A percentile compares a stretch with the other conserved stretches of the same genome.
Conservation (phyloP, 306 rosid genomes). For the Clitoria ternatea region DNA sequence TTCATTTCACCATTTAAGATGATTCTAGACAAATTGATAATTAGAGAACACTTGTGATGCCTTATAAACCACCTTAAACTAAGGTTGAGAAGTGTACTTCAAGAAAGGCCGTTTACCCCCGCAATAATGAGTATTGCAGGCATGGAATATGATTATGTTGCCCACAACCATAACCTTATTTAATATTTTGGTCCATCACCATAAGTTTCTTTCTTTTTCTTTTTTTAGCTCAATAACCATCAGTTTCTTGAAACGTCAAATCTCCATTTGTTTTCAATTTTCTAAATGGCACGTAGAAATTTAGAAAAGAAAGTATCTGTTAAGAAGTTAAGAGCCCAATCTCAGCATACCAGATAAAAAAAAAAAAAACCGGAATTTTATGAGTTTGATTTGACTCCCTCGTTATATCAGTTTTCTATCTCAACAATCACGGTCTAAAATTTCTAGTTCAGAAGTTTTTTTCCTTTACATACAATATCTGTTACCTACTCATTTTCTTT, state of each 20-base stretch:
- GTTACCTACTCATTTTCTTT: not conserved
- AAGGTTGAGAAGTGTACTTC: constrained; percentile 7
- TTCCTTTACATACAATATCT: not conserved
- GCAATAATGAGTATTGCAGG: not conserved
- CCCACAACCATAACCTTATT: not conserved
- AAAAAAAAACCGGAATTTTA: not conserved
- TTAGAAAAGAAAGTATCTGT: not conserved
- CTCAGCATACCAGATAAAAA: not conserved
- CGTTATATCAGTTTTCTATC: not conserved
- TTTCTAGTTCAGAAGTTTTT: not conserved
- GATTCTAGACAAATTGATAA: not conserved
- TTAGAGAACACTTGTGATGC: constrained; percentile 13
- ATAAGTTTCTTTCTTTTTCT: too few relatives aligned
- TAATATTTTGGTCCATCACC: too few relatives aligned
- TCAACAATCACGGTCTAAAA: not conserved
- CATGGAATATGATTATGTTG: constrained; percentile 6
- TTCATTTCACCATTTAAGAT: constrained; percentile 1
- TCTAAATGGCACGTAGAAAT: not conserved
- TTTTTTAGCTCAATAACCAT: too few relatives aligned
- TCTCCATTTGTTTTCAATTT: not conserved
- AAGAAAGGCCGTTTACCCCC: not conserved
- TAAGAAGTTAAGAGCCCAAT: not conserved
- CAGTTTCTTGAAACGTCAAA: not conserved
- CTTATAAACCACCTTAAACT: constrained; percentile 1
- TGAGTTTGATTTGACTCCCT: not conserved